Conservation (phyloP, 352 stramenopile genomes). For the Phytophthora agathidicida region DNA sequence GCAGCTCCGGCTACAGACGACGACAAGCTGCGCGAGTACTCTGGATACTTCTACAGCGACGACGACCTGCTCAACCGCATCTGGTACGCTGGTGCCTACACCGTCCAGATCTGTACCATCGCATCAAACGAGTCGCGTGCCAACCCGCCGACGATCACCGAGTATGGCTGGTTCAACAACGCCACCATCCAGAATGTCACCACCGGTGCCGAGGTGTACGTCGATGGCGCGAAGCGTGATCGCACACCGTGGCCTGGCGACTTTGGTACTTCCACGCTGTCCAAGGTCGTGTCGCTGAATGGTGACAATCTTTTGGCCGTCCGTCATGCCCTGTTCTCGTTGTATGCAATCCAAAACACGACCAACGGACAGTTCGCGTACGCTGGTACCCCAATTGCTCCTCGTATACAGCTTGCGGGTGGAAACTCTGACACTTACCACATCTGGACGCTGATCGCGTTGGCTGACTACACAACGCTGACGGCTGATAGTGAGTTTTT, state of each 20-base stretch:
- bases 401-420: constrained; percentile 19
- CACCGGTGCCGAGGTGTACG: constrained; percentile 35
- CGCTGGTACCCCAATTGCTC: constrained; percentile 34
- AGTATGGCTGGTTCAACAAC: constrained; percentile 46
- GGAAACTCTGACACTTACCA: constrained; percentile 49
- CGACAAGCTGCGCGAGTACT: constrained; percentile 40
- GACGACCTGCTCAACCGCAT: constrained; percentile 50
- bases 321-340: constrained; percentile 31
- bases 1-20: constrained; percentile 28
- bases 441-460: constrained; percentile 44
- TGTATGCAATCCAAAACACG: constrained; percentile 38
- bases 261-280: constrained; percentile 30
- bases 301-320: constrained; percentile 39
- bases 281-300: constrained; percentile 38
- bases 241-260: constrained; percentile 46
- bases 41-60: constrained; percentile 46
- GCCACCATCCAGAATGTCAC: constrained; percentile 34
- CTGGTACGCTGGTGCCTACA: constrained; percentile 49
- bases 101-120: constrained; percentile 43
- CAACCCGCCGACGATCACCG: constrained; percentile 32
- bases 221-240: constrained; percentile 46
- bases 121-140: constrained; percentile 40
- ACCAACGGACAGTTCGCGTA: constrained; percentile 40
- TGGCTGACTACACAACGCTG: constrained; percentile 38
- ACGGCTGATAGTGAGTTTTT: constrained; percentile 27